These are phyloP conservation scores for Vararia minispora DNA, from an alignment of 768 basidiomycete species.

Conservation along the genomic window DNA sequence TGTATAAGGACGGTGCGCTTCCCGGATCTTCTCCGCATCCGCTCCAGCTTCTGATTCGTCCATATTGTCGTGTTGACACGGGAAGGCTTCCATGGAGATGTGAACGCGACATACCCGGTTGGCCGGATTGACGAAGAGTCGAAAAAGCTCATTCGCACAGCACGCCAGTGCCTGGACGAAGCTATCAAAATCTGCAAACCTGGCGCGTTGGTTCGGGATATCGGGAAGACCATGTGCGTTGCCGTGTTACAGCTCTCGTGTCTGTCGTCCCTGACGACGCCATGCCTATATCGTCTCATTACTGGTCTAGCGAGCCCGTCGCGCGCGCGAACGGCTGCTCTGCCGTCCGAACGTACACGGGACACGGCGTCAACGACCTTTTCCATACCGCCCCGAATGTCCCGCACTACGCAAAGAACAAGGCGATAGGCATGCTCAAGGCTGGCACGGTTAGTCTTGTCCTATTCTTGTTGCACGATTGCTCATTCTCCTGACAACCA, in stretches of 20 bases:
- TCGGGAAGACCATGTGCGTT: slow-evolving; percentile 77
- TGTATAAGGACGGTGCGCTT: slow-evolving; percentile 68
- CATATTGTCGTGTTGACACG: background rate
- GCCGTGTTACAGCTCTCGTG: background rate
- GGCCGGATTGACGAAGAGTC: slow-evolving; percentile 79
- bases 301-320: slow-evolving; percentile 57
- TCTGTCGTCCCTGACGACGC: slow-evolving; percentile 2
- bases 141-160: slow-evolving; percentile 67
- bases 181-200: slow-evolving; percentile 92
- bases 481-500: slow-evolving; percentile 3
- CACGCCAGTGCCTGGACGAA: slow-evolving; percentile 77
- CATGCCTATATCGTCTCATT: background rate
- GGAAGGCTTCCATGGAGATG: slow-evolving; percentile 81
- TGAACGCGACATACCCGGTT: slow-evolving; percentile 90
- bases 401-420: slow-evolving; percentile 92
- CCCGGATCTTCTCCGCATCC: slow-evolving; percentile 2
- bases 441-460: slow-evolving; percentile 66
- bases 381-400: slow-evolving; percentile 85
- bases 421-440: slow-evolving; percentile 89
- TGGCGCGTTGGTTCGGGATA: slow-evolving; percentile 78
- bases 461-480: slow-evolving; percentile 4
- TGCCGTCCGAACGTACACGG: slow-evolving; percentile 87
- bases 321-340: slow-evolving; percentile 76
- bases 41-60: background rate
- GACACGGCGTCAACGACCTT: slow-evolving; percentile 79